Evolutionary conservation across 257 asterid genomes (phyloP), one percentile per base, ranked within the genome.

Genomic region (Solanum rostratum): DNA sequence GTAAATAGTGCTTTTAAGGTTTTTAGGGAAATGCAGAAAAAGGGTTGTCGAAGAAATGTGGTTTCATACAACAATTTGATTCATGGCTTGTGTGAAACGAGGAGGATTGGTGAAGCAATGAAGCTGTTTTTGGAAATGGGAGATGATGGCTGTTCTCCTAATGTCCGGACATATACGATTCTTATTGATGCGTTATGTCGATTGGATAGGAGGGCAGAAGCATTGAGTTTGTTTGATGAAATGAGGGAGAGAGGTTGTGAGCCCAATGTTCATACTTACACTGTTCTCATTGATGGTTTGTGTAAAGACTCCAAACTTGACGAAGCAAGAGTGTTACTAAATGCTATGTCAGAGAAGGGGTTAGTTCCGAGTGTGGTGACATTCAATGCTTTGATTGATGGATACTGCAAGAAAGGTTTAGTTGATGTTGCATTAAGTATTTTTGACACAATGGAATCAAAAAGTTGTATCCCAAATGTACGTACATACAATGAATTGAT

Each of bases 401-500:
- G 94, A 62, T 92, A 90, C 57, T 94, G 97, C 84, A 91, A 88
- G 87, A 88, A 89, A 89, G 91, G 92, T 85, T 89, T 85, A 89
- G 80, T 91, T 13, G 89, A 89, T 74, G 86, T 90, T 88, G 95
- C 97, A 15, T 82, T 91, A 54, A 90, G 89, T 86, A 68, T 94
- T 86, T 76, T 94, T 55, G 86, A 81, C 71, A 46, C 76, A 87
- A 94, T 94, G 98, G 89, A 89, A 84, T 84, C 84, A 18, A 92
- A 87, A 49, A 86, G 88, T 54, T 92, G 93, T 62, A 55, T 30
- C 49, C 97, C 95, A 13, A 84, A 92, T 91, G 89, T 89, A 45
- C 91, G 97, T 22, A 92, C 97, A 8, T 94, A 91, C 88, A 94
- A 92, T 83, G 95, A 90, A 87, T 91, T 94, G 87, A 93, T 94